Percentiles rank a stretch among this genome's conserved stretches.
Evolutionary conservation across 495 filamentous ascomycete species (phyloP).

Genomic region (Pseudevernia furfuracea): DNA sequence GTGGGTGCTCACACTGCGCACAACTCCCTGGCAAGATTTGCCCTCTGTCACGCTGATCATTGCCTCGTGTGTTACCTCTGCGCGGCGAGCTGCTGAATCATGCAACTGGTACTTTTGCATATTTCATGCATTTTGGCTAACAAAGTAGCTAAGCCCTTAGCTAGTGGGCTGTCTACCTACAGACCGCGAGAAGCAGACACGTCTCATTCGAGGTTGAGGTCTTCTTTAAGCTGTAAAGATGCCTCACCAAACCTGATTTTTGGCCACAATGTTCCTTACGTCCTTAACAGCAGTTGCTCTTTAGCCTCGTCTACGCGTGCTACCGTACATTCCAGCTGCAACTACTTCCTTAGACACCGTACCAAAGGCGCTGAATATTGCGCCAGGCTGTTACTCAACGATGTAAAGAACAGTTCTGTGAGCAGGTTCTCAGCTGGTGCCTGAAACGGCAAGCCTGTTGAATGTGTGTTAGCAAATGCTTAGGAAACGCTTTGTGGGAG

Average conservation of each 20-base stretch:
- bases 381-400: neutral
- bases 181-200: neutral
- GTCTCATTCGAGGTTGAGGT: neutral
- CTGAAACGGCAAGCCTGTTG: conserved; percentile 53
- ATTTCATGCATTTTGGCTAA: neutral
- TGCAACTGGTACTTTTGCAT: conserved; percentile 5
- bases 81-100: conserved; percentile 12
- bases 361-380: neutral
- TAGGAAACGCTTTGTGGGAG: neutral
- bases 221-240: neutral
- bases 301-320: neutral
- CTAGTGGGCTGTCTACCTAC: neutral
- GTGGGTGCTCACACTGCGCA: neutral
- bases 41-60: conserved; percentile 13
- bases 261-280: neutral
- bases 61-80: conserved; percentile 4
- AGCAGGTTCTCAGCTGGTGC: conserved; percentile 41
- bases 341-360: neutral
- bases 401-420: neutral
- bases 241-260: neutral
- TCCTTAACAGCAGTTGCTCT: neutral
- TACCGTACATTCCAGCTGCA: neutral
- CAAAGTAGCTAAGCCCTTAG: neutral
- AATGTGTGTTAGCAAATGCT: conserved; percentile 31
- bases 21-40: conserved; percentile 6